These are phyloP conservation scores for Golubevia pallescens DNA, from an alignment of 1,284 basidiomycete species.

Conservation along the genomic window DNA sequence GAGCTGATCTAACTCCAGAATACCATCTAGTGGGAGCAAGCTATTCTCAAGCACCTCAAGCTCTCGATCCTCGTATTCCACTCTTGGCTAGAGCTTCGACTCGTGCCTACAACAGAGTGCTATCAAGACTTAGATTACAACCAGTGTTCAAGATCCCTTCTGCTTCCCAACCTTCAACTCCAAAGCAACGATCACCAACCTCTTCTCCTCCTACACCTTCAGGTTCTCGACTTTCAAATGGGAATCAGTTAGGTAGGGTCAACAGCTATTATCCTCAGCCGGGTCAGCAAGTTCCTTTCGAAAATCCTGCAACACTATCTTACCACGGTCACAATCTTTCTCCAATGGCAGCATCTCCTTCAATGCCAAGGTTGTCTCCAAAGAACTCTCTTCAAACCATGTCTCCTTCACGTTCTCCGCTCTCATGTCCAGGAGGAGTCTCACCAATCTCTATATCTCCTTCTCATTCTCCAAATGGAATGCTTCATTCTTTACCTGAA, in stretches of 20 bases:
- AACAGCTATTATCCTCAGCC: neutral
- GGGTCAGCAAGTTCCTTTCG: no score
- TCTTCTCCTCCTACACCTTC: neutral
- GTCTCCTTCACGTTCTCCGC: no score
- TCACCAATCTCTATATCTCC: no score
- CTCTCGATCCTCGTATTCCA: constrained; percentile 53
- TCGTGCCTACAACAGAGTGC: constrained; percentile 64
- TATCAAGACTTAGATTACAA: constrained; percentile 61
- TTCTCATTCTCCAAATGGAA: no score
- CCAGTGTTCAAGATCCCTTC: constrained; percentile 16
- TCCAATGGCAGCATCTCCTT: neutral
- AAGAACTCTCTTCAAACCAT: no score
- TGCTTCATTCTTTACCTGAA: neutral
- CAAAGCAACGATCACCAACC: neutral
- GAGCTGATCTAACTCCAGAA: constrained; percentile 38
- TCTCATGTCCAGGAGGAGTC: no score
- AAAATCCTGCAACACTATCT: no score
- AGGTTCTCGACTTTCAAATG: neutral
- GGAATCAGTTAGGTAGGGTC: neutral
- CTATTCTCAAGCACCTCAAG: constrained; percentile 35
- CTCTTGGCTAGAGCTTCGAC: constrained; percentile 59
- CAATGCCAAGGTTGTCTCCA: no score
- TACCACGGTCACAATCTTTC: no score
- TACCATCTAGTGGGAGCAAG: constrained; percentile 36
- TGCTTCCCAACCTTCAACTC: neutral